Evolutionary conservation across 371 early-diverging fungal genomes (phyloP).

Genomic region (Mucor mucedo): DNA sequence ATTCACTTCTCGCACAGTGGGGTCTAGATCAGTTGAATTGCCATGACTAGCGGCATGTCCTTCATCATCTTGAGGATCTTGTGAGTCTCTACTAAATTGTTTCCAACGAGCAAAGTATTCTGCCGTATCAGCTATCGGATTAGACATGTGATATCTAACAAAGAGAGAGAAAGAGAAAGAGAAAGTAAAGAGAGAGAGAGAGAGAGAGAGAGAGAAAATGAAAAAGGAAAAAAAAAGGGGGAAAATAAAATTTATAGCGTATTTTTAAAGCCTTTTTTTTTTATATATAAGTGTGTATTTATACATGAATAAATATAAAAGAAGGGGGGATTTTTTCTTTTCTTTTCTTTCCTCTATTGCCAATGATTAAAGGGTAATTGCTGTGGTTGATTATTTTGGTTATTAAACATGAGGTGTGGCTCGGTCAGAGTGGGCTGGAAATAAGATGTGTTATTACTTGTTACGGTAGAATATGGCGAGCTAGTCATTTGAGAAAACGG

Average conservation of each 20-base stretch:
- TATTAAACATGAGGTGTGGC: not conserved
- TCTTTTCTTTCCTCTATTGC: not conserved
- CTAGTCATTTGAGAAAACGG: slow-evolving; percentile 32
- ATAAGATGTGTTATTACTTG: slow-evolving; percentile 7
- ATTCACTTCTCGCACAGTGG: not conserved
- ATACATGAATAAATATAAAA: not conserved
- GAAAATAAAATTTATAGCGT: not conserved
- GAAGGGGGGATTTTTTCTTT: not conserved
- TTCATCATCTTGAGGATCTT: slow-evolving; percentile 21
- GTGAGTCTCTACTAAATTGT: slow-evolving; percentile 10
- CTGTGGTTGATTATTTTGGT: slow-evolving; percentile 4
- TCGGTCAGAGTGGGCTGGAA: slow-evolving; percentile 3
- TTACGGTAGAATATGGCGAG: slow-evolving; percentile 6
- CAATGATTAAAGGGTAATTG: slow-evolving; percentile 1
- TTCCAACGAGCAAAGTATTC: slow-evolving; percentile 40
- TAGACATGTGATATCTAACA: slow-evolving; percentile 35
- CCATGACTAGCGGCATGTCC: not conserved
- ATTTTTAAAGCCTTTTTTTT: not conserved
- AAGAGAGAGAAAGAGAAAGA: slow-evolving; percentile 14
- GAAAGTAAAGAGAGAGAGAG: not conserved
- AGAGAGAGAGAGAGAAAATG: not conserved
- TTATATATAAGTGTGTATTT: not conserved
- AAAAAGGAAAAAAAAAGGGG: slow-evolving; percentile 15
- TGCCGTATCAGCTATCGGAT: slow-evolving; percentile 50
- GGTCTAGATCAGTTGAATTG: not conserved